A percentile compares a stretch with the other conserved stretches of the same genome.
These are phyloP conservation scores for Grosmannia serpens DNA, from an alignment of 2,329 filamentous ascomycete species.

Conservation along the genomic window DNA sequence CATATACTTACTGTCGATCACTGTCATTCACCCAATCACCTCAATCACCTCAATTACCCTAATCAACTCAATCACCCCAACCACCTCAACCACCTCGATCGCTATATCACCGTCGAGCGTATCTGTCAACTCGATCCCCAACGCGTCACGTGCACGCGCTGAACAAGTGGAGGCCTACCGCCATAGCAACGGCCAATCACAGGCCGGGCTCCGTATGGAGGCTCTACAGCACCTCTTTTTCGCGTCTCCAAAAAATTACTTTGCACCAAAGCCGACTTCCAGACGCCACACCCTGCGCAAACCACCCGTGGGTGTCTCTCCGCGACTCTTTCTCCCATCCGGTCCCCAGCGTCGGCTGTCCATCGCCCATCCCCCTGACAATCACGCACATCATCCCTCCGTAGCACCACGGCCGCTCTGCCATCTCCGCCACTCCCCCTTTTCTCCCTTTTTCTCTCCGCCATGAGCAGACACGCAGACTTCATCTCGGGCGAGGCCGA, in stretches of 20 bases:
- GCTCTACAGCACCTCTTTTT: neutral
- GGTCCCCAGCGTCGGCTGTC: neutral
- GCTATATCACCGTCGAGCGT: too few relatives aligned
- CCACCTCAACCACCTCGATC: too few relatives aligned
- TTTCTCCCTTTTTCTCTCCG: constrained; percentile 15
- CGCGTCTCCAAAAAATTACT: constrained; percentile 1
- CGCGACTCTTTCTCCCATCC: neutral
- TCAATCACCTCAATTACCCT: too few relatives aligned
- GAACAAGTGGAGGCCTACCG: neutral
- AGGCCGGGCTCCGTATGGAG: neutral
- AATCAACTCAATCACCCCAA: too few relatives aligned
- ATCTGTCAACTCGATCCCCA: too few relatives aligned
- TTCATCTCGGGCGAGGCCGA: constrained; percentile 79
- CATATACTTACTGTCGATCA: too few relatives aligned
- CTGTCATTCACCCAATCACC: too few relatives aligned
- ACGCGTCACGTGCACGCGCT: neutral
- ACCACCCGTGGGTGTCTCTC: neutral
- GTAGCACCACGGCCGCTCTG: neutral
- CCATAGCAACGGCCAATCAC: neutral
- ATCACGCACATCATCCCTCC: neutral
- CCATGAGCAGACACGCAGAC: constrained; percentile 55
- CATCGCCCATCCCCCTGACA: neutral
- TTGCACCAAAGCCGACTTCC: neutral
- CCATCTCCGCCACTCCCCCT: neutral
- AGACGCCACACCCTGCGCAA: neutral